These are phyloP conservation scores for Fusarium sp. DNA, from an alignment of 2,329 filamentous ascomycete genomes.

Conservation along the genomic window DNA sequence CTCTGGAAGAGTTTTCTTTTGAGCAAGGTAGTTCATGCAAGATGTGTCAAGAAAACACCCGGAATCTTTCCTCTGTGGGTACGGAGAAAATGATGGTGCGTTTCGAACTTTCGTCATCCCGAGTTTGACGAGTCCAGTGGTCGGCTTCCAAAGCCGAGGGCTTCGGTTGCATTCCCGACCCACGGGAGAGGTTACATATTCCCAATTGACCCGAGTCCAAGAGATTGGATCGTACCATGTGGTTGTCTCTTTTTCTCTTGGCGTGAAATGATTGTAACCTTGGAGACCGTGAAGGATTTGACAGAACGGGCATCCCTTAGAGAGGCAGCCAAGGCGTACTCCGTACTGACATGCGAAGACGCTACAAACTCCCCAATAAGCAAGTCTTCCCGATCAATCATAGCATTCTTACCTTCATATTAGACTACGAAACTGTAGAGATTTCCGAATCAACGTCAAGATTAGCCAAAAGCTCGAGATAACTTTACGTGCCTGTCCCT, in stretches of 20 bases:
- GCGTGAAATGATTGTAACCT: neutral
- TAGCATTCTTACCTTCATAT: neutral
- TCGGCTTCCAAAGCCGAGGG: conserved; percentile 17
- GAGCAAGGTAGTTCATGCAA: neutral
- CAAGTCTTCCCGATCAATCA: neutral
- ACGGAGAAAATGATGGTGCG: conserved; percentile 13
- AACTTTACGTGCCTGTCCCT: neutral
- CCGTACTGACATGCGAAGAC: neutral
- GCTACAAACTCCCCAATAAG: neutral
- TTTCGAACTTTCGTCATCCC: conserved; percentile 7
- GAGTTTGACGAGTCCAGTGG: neutral
- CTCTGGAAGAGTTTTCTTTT: conserved; percentile 31
- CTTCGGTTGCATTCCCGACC: conserved; percentile 11
- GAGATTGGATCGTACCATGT: conserved; percentile 8
- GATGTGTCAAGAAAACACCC: conserved; percentile 22
- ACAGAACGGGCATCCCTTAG: neutral
- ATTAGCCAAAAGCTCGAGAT: neutral
- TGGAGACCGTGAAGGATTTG: neutral
- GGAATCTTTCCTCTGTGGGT: conserved; percentile 3
- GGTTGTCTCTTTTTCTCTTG: neutral
- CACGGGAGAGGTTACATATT: neutral
- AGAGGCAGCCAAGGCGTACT: neutral
- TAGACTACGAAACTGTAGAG: neutral
- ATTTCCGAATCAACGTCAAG: neutral
- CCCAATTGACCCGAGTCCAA: neutral